Conservation (phyloP, 2,329 filamentous ascomycete species). For the Nemania serpens region DNA sequence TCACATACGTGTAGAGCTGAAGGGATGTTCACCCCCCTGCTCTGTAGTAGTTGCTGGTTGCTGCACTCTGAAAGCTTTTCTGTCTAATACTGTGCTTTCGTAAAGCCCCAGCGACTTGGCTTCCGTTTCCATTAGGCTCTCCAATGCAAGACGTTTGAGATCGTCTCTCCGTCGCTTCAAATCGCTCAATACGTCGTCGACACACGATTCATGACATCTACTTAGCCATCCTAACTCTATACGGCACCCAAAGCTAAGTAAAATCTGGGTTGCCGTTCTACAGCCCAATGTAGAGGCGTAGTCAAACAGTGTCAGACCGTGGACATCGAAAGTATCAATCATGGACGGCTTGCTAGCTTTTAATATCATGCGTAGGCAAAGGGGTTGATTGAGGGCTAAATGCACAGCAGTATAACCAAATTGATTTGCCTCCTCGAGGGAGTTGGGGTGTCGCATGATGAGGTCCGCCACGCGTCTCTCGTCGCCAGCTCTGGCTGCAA, state of each 20-base stretch:
- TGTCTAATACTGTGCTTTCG: background rate
- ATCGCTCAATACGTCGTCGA: background rate
- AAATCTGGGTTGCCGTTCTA: background rate
- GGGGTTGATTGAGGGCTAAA: background rate
- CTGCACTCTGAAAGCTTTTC: background rate
- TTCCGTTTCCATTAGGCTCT: background rate
- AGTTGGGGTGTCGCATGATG: background rate
- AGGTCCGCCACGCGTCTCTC: background rate
- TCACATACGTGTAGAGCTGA: background rate
- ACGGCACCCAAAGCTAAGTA: background rate
- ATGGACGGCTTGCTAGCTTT: background rate
- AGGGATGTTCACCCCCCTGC: background rate
- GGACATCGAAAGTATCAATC: background rate
- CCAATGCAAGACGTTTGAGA: conserved; percentile 1
- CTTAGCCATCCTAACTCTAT: background rate
- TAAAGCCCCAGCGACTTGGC: background rate
- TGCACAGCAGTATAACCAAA: background rate
- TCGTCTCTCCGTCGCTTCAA: conserved; percentile 9
- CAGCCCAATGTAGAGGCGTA: background rate
- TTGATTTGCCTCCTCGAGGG: background rate
- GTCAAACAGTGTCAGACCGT: background rate
- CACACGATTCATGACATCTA: background rate
- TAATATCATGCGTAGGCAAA: background rate
- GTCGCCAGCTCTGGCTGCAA: conserved; percentile 7
- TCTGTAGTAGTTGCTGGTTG: background rate